phyloP scores from a whole-genome alignment of 2,329 filamentous ascomycete species.

The Fusarium anthophilum region DNA sequence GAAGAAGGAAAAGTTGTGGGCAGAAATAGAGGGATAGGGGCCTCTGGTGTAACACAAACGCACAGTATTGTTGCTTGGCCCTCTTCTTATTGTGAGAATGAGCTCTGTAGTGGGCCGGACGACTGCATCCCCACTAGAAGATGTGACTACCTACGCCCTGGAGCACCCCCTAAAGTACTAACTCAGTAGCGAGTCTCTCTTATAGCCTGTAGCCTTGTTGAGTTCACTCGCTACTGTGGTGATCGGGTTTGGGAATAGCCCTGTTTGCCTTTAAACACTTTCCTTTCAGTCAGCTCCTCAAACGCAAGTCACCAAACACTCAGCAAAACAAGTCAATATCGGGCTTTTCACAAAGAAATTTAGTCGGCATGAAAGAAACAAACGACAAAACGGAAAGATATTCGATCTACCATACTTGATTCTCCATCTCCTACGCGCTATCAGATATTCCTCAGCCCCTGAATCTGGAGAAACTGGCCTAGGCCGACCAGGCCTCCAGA shows the following conservation, averaged over 20 bases:
- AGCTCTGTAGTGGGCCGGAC: not conserved
- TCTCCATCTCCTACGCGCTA: not conserved
- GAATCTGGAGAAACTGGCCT: too few relatives aligned
- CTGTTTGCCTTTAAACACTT: not conserved
- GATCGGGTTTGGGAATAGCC: not conserved
- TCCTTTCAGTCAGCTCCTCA: not conserved
- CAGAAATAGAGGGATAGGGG: not conserved
- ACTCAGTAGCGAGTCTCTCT: too few relatives aligned
- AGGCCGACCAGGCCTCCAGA: too few relatives aligned
- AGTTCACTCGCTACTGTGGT: not conserved
- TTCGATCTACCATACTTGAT: not conserved
- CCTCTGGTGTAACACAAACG: not conserved
- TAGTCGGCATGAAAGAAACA: fast-evolving
- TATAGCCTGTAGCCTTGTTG: too few relatives aligned
- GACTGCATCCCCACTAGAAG: not conserved
- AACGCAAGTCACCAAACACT: not conserved
- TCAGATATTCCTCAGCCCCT: not conserved
- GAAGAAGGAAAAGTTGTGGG: not conserved
- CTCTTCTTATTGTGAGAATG: not conserved
- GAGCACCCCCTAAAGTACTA: too few relatives aligned
- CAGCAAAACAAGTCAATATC: too few relatives aligned
- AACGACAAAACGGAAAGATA: not conserved
- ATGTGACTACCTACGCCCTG: not conserved
- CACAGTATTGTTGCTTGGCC: not conserved
- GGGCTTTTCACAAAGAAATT: fast-evolving